phyloP scores from a whole-genome alignment of 2,329 filamentous ascomycete species.

The Xylariales sp. region DNA sequence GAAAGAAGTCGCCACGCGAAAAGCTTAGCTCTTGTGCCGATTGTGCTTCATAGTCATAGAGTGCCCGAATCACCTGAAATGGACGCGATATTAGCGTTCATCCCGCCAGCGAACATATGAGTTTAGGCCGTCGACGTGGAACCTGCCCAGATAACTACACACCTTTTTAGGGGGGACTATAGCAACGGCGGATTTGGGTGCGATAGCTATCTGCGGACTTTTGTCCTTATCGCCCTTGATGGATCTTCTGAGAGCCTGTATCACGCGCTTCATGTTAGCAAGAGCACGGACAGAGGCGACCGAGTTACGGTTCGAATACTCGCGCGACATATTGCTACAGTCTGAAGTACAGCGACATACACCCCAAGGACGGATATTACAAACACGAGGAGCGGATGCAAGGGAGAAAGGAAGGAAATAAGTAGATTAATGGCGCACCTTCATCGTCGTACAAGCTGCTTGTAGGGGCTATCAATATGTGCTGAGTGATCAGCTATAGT shows the following conservation, averaged over 20 bases:
- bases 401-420: constrained; percentile 29
- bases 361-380: constrained; percentile 35
- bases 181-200: constrained; percentile 85
- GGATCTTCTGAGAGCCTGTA: constrained; percentile 83
- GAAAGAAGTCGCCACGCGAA: constrained; percentile 95
- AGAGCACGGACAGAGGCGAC: constrained; percentile 40
- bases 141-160: constrained; percentile 48
- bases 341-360: constrained; percentile 28
- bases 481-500: constrained; percentile 40
- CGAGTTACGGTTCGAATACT: constrained; percentile 42
- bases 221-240: constrained; percentile 90
- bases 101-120: constrained; percentile 10
- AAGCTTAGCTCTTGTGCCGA: constrained; percentile 86
- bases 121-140: neutral
- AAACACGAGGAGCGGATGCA: constrained; percentile 19
- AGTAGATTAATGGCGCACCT: constrained; percentile 50
- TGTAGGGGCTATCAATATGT: constrained; percentile 42
- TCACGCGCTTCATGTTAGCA: constrained; percentile 55
- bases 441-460: constrained; percentile 50
- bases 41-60: constrained; percentile 90
- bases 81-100: constrained; percentile 40
- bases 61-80: constrained; percentile 89
- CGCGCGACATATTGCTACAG: constrained; percentile 44
- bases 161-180: constrained; percentile 96
- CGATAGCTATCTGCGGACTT: constrained; percentile 79